Conservation (phyloP, 1,284 basidiomycete species). For the Microbotryum intermedium region DNA sequence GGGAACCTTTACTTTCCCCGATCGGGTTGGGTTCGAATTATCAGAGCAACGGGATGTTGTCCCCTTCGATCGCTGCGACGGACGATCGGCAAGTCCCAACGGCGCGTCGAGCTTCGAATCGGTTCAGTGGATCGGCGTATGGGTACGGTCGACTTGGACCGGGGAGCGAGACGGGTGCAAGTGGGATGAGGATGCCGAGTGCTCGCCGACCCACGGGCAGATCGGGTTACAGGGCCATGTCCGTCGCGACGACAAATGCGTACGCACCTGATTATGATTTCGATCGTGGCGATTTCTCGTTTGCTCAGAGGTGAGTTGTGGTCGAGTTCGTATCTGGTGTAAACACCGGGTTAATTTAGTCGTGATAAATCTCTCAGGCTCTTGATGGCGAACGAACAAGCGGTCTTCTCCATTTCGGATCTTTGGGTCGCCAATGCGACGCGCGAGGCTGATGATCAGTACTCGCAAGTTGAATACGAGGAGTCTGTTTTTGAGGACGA, state of each 20-base stretch:
- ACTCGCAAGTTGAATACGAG: conserved; percentile 44
- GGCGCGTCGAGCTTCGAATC: conserved; percentile 50
- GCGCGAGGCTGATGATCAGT: conserved; percentile 60
- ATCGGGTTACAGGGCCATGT: not conserved
- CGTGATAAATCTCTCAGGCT: conserved; percentile 44
- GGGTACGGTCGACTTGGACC: conserved; percentile 47
- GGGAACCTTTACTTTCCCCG: too few relatives aligned
- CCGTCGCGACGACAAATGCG: conserved; percentile 17
- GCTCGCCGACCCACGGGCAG: not conserved
- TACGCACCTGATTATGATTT: conserved; percentile 30
- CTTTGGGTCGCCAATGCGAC: conserved; percentile 89
- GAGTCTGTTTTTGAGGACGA: conserved; percentile 51
- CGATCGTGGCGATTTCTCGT: conserved; percentile 44
- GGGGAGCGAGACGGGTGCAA: conserved; percentile 4
- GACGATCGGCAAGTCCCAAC: conserved; percentile 17
- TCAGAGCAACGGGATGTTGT: too few relatives aligned
- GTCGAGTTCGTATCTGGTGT: not conserved
- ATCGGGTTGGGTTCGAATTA: too few relatives aligned
- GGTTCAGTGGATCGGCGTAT: conserved; percentile 61
- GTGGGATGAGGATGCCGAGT: conserved; percentile 18
- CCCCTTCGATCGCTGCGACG: too few relatives aligned
- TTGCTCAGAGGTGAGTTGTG: conserved; percentile 55
- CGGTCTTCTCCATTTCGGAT: conserved; percentile 79
- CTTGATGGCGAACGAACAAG: conserved; percentile 80
- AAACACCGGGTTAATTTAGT: not conserved